Evolutionary conservation across 495 filamentous ascomycete genomes (phyloP).

Genomic region (Cairneyella variabilis): DNA sequence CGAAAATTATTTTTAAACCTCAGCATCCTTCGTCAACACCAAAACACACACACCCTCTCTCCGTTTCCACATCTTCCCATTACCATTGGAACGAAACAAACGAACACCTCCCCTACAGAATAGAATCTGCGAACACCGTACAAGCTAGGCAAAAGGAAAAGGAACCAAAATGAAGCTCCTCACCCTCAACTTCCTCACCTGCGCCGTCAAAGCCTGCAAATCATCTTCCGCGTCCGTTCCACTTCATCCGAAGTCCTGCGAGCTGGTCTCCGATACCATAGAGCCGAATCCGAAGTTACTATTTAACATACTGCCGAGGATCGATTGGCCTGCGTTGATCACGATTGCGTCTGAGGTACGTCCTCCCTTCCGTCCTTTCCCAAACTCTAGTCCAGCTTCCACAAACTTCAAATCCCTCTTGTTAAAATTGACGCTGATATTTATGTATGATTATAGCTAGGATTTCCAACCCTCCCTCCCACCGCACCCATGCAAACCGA

Average conservation of each 20-base stretch:
- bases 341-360: constrained; percentile 75
- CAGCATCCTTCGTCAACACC: too few relatives aligned
- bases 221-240: constrained; percentile 71
- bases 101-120: too few relatives aligned
- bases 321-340: constrained; percentile 82
- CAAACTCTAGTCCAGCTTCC: background rate
- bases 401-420: background rate
- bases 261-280: constrained; percentile 76
- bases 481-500: constrained; percentile 56
- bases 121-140: too few relatives aligned
- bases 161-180: constrained; percentile 94
- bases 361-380: constrained; percentile 7
- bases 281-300: constrained; percentile 77
- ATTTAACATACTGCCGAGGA: constrained; percentile 73
- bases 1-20: background rate
- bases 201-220: constrained; percentile 93
- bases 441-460: constrained; percentile 51
- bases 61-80: too few relatives aligned
- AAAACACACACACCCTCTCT: too few relatives aligned
- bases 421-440: background rate
- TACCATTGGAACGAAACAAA: too few relatives aligned
- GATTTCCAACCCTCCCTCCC: constrained; percentile 72
- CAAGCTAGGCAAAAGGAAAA: too few relatives aligned
- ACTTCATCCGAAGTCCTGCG: constrained; percentile 84
- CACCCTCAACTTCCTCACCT: constrained; percentile 95